A percentile compares a stretch with the other conserved stretches of the same genome.
Conservation (phyloP, 1,284 basidiomycete genomes). For the Trametes sp. region DNA sequence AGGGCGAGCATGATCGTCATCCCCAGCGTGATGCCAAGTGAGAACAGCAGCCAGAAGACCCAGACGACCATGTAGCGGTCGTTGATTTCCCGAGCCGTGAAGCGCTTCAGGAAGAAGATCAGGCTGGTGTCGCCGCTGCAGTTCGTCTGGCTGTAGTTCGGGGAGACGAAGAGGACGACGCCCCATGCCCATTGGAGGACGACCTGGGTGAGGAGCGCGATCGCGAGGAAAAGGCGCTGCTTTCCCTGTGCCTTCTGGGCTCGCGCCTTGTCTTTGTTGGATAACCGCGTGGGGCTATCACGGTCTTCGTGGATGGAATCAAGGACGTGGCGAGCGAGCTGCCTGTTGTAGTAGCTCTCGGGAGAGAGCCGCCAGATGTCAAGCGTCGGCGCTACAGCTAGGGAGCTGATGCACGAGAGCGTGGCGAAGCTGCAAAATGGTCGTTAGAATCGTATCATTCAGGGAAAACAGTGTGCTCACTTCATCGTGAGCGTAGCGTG, state of each 20-base stretch:
- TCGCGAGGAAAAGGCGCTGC: conserved; percentile 35
- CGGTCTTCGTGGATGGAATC: conserved; percentile 24
- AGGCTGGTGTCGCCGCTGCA: conserved; percentile 38
- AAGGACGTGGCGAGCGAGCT: conserved; percentile 32
- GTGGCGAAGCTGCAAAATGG: conserved; percentile 38
- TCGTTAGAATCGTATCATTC: neutral
- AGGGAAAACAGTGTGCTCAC: conserved; percentile 30
- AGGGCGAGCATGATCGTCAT: conserved; percentile 38
- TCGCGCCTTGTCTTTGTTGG: conserved; percentile 17
- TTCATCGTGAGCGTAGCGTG: conserved; percentile 41
- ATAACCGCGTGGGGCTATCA: conserved; percentile 22
- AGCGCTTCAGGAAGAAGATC: conserved; percentile 34
- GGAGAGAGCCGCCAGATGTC: conserved; percentile 40
- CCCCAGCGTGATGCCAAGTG: conserved; percentile 36
- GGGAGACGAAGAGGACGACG: conserved; percentile 39
- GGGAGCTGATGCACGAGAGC: conserved; percentile 41
- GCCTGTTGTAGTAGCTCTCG: conserved; percentile 33
- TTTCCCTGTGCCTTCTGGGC: conserved; percentile 35
- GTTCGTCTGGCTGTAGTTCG: conserved; percentile 36
- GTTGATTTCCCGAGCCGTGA: conserved; percentile 34
- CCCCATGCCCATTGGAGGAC: conserved; percentile 44
- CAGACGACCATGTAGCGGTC: conserved; percentile 35
- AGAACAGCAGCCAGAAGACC: conserved; percentile 41
- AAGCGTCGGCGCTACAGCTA: conserved; percentile 40
- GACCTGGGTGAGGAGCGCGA: conserved; percentile 42